A percentile compares a stretch with the other conserved stretches of the same genome.
Evolutionary conservation across 768 basidiomycete species (phyloP).

Genomic region (Suillus decipiens): DNA sequence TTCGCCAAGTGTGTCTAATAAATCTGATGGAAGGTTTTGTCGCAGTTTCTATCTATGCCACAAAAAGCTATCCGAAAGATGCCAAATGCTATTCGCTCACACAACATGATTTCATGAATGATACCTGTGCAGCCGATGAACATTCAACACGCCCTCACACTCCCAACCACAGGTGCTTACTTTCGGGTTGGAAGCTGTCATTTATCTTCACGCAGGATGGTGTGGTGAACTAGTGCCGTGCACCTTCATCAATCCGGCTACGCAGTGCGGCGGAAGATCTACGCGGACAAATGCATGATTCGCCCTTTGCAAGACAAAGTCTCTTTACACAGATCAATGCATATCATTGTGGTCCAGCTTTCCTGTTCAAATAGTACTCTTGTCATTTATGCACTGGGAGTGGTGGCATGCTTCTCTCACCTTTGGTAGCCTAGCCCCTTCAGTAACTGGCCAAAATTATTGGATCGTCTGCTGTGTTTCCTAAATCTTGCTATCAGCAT

Average conservation of each 20-base stretch:
- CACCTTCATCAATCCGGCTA: neutral
- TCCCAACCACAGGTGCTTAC: neutral
- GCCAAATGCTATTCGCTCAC: neutral
- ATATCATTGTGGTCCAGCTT: neutral
- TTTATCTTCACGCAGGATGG: neutral
- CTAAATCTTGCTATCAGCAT: neutral
- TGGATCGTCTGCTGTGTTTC: neutral
- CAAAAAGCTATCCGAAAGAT: neutral
- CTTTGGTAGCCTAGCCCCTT: neutral
- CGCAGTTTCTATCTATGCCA: neutral
- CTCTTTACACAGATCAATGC: neutral
- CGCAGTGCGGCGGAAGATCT: neutral
- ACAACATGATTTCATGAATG: neutral
- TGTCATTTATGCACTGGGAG: neutral
- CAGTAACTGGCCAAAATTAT: neutral
- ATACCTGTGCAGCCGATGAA: neutral
- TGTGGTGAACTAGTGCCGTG: neutral
- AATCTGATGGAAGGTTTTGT: conserved; percentile 1
- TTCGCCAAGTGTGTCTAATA: neutral
- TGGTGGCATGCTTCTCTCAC: neutral
- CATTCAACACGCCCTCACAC: neutral
- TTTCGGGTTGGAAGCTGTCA: neutral
- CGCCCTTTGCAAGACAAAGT: neutral
- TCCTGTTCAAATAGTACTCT: neutral
- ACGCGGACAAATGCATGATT: neutral